Conservation (phyloP, 306 rosid species). For the Vigna reflexopilosa region DNA sequence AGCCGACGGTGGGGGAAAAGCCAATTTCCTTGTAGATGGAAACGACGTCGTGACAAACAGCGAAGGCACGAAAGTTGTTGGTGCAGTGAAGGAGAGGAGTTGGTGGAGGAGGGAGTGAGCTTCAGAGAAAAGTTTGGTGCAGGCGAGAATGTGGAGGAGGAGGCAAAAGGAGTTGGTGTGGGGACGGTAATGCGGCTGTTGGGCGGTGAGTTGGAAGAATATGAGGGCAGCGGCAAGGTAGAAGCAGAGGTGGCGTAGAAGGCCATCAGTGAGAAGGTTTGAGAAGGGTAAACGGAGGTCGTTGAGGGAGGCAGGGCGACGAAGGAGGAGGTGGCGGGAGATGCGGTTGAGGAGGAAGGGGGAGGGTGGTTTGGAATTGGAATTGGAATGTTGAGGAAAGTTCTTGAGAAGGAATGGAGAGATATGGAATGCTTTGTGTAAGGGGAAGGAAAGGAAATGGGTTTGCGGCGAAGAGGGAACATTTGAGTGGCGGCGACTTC, state of each 20-base stretch:
- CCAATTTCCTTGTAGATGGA: slow-evolving; percentile 54
- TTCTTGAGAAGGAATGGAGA: slow-evolving; percentile 43
- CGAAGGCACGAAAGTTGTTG: slow-evolving; percentile 49
- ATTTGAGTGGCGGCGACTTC: background rate
- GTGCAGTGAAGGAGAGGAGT: slow-evolving; percentile 53
- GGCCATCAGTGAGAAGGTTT: slow-evolving; percentile 66
- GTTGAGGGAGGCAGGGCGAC: slow-evolving; percentile 62
- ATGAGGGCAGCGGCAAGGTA: slow-evolving; percentile 54
- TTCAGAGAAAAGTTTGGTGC: slow-evolving; percentile 67
- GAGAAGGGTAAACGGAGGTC: slow-evolving; percentile 62
- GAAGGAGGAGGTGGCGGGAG: slow-evolving; percentile 71
- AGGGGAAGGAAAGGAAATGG: background rate
- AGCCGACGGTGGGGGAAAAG: slow-evolving; percentile 58
- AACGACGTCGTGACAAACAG: slow-evolving; percentile 60
- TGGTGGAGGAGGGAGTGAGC: slow-evolving; percentile 55
- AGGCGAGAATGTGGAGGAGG: slow-evolving; percentile 71
- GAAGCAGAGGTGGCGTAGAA: slow-evolving; percentile 66
- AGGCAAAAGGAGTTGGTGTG: slow-evolving; percentile 60
- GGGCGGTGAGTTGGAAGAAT: slow-evolving; percentile 65
- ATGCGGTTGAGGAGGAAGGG: slow-evolving; percentile 58
- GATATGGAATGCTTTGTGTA: background rate
- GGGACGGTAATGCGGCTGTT: slow-evolving; percentile 66
- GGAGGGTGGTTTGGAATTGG: slow-evolving; percentile 48
- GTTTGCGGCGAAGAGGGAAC: background rate
- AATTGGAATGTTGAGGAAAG: background rate